Conservation (phyloP, 1,139 yeast species). For the Barnettozyma hawaiiensis region DNA sequence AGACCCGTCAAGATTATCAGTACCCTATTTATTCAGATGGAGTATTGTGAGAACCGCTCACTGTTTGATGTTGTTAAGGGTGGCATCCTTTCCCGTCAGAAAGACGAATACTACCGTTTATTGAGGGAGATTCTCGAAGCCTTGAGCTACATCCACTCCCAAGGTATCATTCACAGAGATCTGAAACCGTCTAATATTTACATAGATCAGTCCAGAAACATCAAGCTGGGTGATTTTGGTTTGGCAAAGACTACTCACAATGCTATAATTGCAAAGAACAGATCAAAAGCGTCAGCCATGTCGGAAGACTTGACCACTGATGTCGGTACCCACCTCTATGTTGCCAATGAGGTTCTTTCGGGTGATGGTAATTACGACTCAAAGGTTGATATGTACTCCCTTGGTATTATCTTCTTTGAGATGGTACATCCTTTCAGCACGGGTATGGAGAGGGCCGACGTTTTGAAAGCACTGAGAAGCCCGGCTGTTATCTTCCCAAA, state of each 20-base stretch:
- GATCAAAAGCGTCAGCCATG: conserved; percentile 27
- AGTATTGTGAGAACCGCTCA: conserved; percentile 94
- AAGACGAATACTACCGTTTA: conserved; percentile 84
- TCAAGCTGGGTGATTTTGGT: conserved; percentile 96
- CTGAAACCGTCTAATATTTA: conserved; percentile 94
- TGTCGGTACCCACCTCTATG: conserved; percentile 89
- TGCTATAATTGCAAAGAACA: conserved; percentile 31
- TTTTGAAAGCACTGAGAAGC: conserved; percentile 56
- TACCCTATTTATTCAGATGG: conserved; percentile 89
- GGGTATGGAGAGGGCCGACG: conserved; percentile 86
- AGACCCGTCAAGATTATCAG: conserved; percentile 32
- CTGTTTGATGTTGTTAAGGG: conserved; percentile 68
- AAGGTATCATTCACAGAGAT: conserved; percentile 93
- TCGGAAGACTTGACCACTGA: conserved; percentile 84
- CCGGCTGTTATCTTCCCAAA: conserved; percentile 58
- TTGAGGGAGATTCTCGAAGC: conserved; percentile 90
- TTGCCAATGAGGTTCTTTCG: conserved; percentile 80
- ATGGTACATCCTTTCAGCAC: conserved; percentile 82
- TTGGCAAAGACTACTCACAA: conserved; percentile 78
- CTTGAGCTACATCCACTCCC: conserved; percentile 81
- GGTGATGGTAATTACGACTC: conserved; percentile 73
- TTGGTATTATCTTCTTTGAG: conserved; percentile 92
- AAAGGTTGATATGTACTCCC: conserved; percentile 91
- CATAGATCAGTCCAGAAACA: conserved; percentile 81
- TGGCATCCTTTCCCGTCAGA: conserved; percentile 67